Evolutionary conservation across 495 filamentous ascomycete species (phyloP), one percentile per base, ranked within the genome.

Genomic region (Penicillium arizonense): DNA sequence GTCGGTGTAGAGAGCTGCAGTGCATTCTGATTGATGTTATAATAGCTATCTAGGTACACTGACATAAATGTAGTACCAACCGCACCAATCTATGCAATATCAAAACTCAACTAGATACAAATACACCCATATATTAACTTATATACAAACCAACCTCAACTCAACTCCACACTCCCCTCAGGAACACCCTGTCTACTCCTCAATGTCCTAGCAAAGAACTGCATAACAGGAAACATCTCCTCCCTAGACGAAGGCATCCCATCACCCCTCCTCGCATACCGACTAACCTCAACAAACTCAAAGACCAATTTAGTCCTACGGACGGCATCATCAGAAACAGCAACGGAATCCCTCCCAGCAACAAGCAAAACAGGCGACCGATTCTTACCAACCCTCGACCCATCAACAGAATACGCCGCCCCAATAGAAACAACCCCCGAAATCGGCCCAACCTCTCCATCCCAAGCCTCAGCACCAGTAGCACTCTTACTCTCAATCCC

Each of bases 161-260:
- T 61, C 51, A 87, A 54, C 65, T 87, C 83, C 28, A 86, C 72
- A 63, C 75, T 78, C 4, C 83, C 84, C 56, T 77, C 74, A 4
- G 82, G 85, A 39, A 87, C 78, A 21, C 83, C 84, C 55, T 74
- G 68, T 44, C 77, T 76, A 72, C 82, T 91, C 67, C 75, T 74
- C 64, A 98, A 68, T 58, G 88, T 78, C 48, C 88, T 78, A 0
- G 87, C 89, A 64, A 97, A 88, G 70, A 97, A 98, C 62, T 84
- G 79, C 93, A 98, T 97, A 42, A 97, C 82, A 3, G 94, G 93
- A 55, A 89, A 54, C 83, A 94, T 90, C 78, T 98, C 93, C 18
- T 96, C 91, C 46, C 86, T 74, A 66, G 76, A 90, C 52, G 73
- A 70, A 20, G 91, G 89, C 94, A 97, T 96, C 8, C 80, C 80